Evolutionary conservation across 2,329 filamentous ascomycete species (phyloP).

Genomic region (Botryotinia narcissicola): DNA sequence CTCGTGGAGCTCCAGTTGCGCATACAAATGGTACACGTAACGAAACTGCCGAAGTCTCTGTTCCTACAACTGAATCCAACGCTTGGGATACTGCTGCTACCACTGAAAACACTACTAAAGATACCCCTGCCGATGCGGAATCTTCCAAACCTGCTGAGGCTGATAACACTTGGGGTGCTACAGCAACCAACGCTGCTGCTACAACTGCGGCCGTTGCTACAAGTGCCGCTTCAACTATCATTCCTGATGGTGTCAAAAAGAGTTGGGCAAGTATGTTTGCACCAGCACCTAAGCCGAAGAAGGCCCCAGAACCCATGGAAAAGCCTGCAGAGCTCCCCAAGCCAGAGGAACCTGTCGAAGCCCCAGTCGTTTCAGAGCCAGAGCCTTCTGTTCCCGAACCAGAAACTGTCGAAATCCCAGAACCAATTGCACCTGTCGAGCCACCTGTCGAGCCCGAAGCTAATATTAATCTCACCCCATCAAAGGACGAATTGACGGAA

Average conservation of each 20-base stretch:
- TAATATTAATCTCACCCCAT: slow-evolving; percentile 60
- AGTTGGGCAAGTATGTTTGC: slow-evolving; percentile 77
- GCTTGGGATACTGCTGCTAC: slow-evolving; percentile 55
- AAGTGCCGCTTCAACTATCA: slow-evolving; percentile 39
- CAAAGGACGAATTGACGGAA: slow-evolving; percentile 82
- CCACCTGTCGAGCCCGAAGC: slow-evolving; percentile 28
- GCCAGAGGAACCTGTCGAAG: slow-evolving; percentile 34
- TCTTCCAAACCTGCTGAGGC: slow-evolving; percentile 41
- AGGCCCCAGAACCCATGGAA: slow-evolving; percentile 46
- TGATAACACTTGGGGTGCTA: slow-evolving; percentile 38
- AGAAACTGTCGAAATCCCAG: slow-evolving; percentile 34
- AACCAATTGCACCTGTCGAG: slow-evolving; percentile 37
- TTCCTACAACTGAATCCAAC: slow-evolving; percentile 68
- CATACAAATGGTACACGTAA: slow-evolving; percentile 63
- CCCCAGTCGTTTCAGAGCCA: slow-evolving; percentile 33
- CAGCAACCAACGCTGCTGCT: slow-evolving; percentile 39
- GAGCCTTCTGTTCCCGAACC: slow-evolving; percentile 46
- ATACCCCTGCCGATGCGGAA: slow-evolving; percentile 10
- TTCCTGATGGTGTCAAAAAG: slow-evolving; percentile 48
- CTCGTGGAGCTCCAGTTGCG: slow-evolving; percentile 59
- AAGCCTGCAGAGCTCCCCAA: slow-evolving; percentile 31
- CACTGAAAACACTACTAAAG: slow-evolving; percentile 33
- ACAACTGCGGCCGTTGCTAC: slow-evolving; percentile 41
- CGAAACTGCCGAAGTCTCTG: slow-evolving; percentile 55
- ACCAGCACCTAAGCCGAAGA: slow-evolving; percentile 52